Conservation (phyloP, 495 filamentous ascomycete genomes). For the Talaromyces thailandensis region DNA sequence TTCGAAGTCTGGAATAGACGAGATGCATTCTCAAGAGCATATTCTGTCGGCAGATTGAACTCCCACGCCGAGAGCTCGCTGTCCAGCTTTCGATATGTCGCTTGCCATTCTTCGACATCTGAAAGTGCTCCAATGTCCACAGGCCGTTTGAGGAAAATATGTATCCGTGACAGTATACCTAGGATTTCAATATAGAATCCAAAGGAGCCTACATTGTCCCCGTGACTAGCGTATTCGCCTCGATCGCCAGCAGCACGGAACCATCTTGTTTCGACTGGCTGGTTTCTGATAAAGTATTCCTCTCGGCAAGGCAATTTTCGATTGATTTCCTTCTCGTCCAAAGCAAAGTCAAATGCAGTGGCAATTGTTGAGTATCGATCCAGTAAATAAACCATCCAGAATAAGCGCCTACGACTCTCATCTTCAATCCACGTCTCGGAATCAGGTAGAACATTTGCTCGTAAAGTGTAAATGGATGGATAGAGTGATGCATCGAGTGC, state of each 20-base stretch:
- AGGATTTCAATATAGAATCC: conserved; percentile 81
- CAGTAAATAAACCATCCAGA: conserved; percentile 89
- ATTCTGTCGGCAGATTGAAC: conserved; percentile 70
- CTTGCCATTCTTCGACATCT: conserved; percentile 83
- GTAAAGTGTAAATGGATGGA: conserved; percentile 73
- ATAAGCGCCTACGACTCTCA: conserved; percentile 69
- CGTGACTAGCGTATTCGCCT: conserved; percentile 55
- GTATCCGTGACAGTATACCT: conserved; percentile 75
- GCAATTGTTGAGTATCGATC: conserved; percentile 83
- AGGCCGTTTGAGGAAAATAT: conserved; percentile 75
- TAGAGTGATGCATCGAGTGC: conserved; percentile 64
- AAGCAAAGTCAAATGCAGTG: conserved; percentile 81
- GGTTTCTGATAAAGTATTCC: conserved; percentile 74
- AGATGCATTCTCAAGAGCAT: conserved; percentile 60
- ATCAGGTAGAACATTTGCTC: conserved; percentile 74
- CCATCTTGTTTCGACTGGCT: conserved; percentile 75
- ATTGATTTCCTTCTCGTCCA: conserved; percentile 83
- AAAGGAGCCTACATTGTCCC: conserved; percentile 78
- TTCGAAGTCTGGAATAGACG: conserved; percentile 57
- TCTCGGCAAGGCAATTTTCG: conserved; percentile 78
- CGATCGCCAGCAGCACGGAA: conserved; percentile 48
- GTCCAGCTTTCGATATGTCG: conserved; percentile 75
- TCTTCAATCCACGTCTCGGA: conserved; percentile 81
- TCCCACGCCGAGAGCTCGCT: conserved; percentile 72
- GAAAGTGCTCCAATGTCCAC: conserved; percentile 77